Evolutionary conservation across 2,329 filamentous ascomycete species (phyloP).

Genomic region (Penicillium crustosum): DNA sequence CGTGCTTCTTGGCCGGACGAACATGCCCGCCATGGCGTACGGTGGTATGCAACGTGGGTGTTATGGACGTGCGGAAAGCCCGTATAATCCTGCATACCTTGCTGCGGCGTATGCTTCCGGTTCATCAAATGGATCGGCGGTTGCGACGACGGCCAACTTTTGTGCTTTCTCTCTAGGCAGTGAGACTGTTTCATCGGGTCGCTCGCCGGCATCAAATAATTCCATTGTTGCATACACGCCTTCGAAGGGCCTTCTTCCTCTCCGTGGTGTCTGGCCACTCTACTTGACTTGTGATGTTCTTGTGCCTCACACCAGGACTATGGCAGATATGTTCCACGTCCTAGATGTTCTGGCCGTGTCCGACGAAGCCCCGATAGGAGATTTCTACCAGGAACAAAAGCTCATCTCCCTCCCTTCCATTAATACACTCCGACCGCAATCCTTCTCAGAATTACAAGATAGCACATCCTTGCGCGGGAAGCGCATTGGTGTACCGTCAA

Average conservation of each 20-base stretch:
- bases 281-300: constrained; percentile 58
- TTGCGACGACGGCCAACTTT: constrained; percentile 52
- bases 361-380: constrained; percentile 46
- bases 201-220: constrained; percentile 59
- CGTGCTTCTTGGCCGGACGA: constrained; percentile 56
- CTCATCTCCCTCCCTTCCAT: constrained; percentile 44
- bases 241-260: constrained; percentile 53
- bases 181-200: constrained; percentile 58
- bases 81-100: constrained; percentile 56
- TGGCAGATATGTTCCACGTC: constrained; percentile 52
- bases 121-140: constrained; percentile 58
- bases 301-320: constrained; percentile 53
- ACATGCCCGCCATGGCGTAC: constrained; percentile 61
- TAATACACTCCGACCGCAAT: constrained; percentile 33
- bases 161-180: constrained; percentile 55
- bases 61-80: constrained; percentile 58
- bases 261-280: constrained; percentile 56
- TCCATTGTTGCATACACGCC: constrained; percentile 58
- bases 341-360: constrained; percentile 50
- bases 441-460: constrained; percentile 34
- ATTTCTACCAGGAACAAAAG: constrained; percentile 57
- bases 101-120: constrained; percentile 58
- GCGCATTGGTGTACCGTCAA: constrained; percentile 51
- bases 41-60: constrained; percentile 59
- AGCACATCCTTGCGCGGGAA: constrained; percentile 43